Evolutionary conservation across 371 early-diverging fungal genomes (phyloP).

Genomic region (Coemansia sp.): DNA sequence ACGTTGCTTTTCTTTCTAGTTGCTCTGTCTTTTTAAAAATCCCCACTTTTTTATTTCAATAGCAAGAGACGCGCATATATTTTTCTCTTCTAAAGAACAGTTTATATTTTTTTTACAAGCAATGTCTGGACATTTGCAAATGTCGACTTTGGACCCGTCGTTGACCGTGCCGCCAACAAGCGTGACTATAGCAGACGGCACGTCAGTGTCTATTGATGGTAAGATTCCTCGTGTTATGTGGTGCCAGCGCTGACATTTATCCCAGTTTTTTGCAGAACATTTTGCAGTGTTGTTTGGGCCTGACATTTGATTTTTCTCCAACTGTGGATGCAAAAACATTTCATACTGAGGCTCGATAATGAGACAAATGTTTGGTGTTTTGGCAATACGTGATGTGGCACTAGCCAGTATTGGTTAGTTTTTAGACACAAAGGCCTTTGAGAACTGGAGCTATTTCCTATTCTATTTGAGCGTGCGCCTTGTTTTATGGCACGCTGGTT

Average conservation of each 20-base stretch:
- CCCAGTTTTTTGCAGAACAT: neutral
- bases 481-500: neutral
- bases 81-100: slow-evolving; percentile 3
- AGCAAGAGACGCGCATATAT: slow-evolving; percentile 4
- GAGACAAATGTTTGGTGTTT: neutral
- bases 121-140: slow-evolving; percentile 32
- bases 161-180: slow-evolving; percentile 33
- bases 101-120: slow-evolving; percentile 14
- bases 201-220: slow-evolving; percentile 37
- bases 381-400: neutral
- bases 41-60: slow-evolving; percentile 1
- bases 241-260: neutral
- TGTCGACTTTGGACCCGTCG: slow-evolving; percentile 42
- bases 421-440: too few species aligned
- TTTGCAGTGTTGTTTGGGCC: neutral
- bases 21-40: neutral
- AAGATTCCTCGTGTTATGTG: slow-evolving; percentile 12
- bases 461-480: neutral
- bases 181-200: slow-evolving; percentile 28
- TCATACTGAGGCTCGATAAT: neutral
- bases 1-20: neutral
- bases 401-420: neutral
- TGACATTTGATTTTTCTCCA: neutral
- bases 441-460: neutral
- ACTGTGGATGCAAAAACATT: neutral